phyloP scores from a whole-genome alignment of 2,329 filamentous ascomycete genomes.

The Colletotrichum salicis region DNA sequence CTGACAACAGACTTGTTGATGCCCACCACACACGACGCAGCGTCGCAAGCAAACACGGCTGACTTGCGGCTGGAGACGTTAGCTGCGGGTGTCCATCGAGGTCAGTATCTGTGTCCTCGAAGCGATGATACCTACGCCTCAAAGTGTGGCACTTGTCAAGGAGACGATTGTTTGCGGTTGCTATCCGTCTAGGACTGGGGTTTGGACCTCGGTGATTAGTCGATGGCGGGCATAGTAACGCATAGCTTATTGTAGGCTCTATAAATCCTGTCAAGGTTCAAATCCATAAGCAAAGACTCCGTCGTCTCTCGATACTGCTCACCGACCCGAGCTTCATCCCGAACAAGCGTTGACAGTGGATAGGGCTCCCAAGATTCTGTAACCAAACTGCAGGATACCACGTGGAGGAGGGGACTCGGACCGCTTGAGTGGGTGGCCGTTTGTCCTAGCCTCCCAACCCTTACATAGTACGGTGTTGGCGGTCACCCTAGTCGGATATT shows the following conservation, averaged over 20 bases:
- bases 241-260: not conserved
- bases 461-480: not conserved
- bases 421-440: not conserved
- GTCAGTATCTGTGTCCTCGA: not conserved
- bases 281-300: not conserved
- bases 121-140: not conserved
- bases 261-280: not conserved
- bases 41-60: slow-evolving; percentile 1
- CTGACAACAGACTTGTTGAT: not conserved
- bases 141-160: not conserved
- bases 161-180: not conserved
- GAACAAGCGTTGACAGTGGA: not conserved
- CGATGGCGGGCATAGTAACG: not conserved
- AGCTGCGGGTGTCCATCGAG: not conserved
- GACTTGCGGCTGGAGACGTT: not conserved
- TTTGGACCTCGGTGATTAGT: not conserved
- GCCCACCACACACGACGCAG: slow-evolving; percentile 4
- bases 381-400: slow-evolving; percentile 23
- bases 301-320: not conserved
- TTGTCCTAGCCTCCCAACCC: not conserved
- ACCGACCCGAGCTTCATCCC: not conserved
- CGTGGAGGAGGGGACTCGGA: slow-evolving; percentile 28
- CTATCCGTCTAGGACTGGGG: not conserved
- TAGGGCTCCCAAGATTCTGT: slow-evolving; percentile 19
- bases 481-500: not conserved